A percentile compares a stretch with the other conserved stretches of the same genome.
Conservation (phyloP, 2,329 filamentous ascomycete species). For the Chaetomium strumarium region DNA sequence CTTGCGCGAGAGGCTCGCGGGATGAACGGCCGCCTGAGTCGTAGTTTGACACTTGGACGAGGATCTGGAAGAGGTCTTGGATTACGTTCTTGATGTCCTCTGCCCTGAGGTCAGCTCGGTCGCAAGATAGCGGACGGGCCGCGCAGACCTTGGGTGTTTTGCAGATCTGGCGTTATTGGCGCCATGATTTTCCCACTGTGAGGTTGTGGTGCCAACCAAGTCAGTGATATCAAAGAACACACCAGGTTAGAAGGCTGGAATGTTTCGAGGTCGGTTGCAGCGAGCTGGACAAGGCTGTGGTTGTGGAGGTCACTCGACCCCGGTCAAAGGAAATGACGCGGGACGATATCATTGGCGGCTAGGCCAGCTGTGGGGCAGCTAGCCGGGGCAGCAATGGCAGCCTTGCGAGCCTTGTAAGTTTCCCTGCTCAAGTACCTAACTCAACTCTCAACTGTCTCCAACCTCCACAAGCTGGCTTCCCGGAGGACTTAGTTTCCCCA, state of each 20-base stretch:
- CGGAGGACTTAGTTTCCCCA: too few species aligned
- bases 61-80: conserved; percentile 57
- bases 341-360: neutral
- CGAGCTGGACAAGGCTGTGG: too few species aligned
- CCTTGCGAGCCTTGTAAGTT: conserved; percentile 1
- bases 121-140: neutral
- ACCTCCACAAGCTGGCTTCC: neutral
- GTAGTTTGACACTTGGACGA: conserved; percentile 58
- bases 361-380: neutral
- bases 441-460: neutral
- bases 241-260: too few species aligned
- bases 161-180: conserved; percentile 25
- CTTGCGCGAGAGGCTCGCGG: conserved; percentile 49
- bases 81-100: conserved; percentile 57
- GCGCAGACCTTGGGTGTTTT: conserved; percentile 23
- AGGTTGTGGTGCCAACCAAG: neutral
- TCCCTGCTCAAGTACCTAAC: neutral
- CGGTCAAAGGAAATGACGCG: neutral
- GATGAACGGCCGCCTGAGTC: conserved; percentile 47
- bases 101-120: conserved; percentile 25
- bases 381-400: neutral
- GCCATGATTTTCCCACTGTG: conserved; percentile 20
- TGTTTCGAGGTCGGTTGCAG: too few species aligned
- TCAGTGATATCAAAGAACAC: too few species aligned
- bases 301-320: too few species aligned